Percentiles rank a stretch among this genome's conserved stretches.
Conservation (phyloP, 345 rosid species). For the Heritiera littoralis region DNA sequence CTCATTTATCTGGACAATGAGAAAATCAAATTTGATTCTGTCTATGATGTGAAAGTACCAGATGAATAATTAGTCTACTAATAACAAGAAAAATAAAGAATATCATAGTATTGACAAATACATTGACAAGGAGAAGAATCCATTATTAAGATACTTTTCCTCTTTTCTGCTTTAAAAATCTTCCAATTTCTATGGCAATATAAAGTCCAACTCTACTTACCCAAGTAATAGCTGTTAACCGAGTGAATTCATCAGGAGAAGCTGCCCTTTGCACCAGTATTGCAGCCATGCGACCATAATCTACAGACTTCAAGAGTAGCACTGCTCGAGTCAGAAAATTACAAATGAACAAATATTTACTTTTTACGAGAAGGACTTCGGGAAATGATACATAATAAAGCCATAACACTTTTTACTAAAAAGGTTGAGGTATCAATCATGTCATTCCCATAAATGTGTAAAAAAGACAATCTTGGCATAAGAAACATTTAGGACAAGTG, state of each 20-base stretch:
- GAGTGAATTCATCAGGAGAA: slow-evolving; percentile 93
- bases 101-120: background rate
- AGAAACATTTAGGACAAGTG: slow-evolving; percentile 21
- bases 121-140: slow-evolving; percentile 2
- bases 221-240: slow-evolving; percentile 97
- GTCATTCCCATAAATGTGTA: background rate
- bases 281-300: slow-evolving; percentile 99
- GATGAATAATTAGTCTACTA: background rate
- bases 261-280: slow-evolving; percentile 96
- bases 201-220: slow-evolving; percentile 41
- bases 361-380: slow-evolving; percentile 28
- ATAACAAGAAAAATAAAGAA: background rate
- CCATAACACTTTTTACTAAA: background rate
- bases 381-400: background rate
- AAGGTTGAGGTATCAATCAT: background rate
- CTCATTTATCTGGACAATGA: slow-evolving; percentile 74
- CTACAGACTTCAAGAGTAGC: slow-evolving; percentile 99
- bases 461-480: background rate
- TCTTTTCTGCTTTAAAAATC: background rate
- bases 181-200: background rate
- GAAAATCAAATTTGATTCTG: background rate
- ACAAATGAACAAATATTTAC: slow-evolving; percentile 47
- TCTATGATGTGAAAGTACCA: background rate
- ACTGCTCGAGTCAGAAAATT: slow-evolving; percentile 88
- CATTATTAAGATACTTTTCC: slow-evolving; percentile 1